A percentile compares a stretch with the other conserved stretches of the same genome.
Conservation (phyloP, 768 basidiomycete genomes). For the Collybia mongolica region DNA sequence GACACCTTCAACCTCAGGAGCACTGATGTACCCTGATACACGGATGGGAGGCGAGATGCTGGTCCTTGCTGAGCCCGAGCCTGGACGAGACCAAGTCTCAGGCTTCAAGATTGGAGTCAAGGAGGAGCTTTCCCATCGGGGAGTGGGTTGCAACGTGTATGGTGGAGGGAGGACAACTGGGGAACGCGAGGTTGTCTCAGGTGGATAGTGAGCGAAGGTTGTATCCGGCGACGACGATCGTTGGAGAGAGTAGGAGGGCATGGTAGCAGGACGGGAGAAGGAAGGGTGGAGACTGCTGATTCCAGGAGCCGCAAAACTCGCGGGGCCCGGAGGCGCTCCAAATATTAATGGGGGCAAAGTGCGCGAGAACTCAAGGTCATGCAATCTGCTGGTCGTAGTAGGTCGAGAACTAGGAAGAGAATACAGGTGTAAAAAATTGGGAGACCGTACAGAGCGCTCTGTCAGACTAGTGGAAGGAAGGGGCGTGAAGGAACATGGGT, state of each 20-base stretch:
- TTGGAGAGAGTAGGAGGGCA: constrained; percentile 14
- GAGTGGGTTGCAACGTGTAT: constrained; percentile 64
- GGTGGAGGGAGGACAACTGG: constrained; percentile 46
- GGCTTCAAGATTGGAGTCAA: constrained; percentile 35
- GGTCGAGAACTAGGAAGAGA: constrained; percentile 18
- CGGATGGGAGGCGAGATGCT: constrained; percentile 24
- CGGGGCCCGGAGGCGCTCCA: constrained; percentile 11
- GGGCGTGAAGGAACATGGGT: constrained; percentile 2
- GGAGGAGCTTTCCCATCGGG: constrained; percentile 59
- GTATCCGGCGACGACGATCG: constrained; percentile 34
- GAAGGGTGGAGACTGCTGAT: constrained; percentile 2
- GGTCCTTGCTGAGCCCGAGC: constrained; percentile 24
- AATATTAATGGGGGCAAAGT: constrained; percentile 34
- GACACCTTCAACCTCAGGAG: background rate
- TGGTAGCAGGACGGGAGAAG: constrained; percentile 4
- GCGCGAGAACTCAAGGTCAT: constrained; percentile 26
- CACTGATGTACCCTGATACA: constrained; percentile 4
- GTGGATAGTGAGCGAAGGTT: constrained; percentile 31
- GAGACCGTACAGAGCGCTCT: constrained; percentile 10
- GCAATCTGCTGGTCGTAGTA: constrained; percentile 15
- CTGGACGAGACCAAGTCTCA: constrained; percentile 35
- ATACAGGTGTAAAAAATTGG: constrained; percentile 22
- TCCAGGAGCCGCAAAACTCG: constrained; percentile 7
- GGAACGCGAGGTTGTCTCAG: constrained; percentile 24
- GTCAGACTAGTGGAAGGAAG: constrained; percentile 2